Percentiles rank a stretch among this genome's conserved stretches.
phyloP scores from a whole-genome alignment of 371 early-diverging fungal genomes.

The Sanchytrium tribonematis region DNA sequence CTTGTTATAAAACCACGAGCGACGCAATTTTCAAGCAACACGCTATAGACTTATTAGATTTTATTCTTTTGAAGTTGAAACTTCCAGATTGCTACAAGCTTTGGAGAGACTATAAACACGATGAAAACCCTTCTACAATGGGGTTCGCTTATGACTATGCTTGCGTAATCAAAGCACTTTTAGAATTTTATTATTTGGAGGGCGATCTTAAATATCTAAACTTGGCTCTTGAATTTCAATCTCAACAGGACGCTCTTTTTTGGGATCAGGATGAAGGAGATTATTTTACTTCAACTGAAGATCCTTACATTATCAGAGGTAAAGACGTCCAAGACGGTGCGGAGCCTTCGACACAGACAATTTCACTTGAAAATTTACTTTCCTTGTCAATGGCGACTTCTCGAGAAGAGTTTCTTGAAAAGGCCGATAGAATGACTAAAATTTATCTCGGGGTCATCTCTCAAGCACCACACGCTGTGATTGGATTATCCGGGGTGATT shows the following conservation, averaged over 20 bases:
- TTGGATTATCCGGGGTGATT: not conserved
- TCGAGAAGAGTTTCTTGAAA: not conserved
- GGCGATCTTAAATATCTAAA: slow-evolving; percentile 22
- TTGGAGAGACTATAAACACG: slow-evolving; percentile 17
- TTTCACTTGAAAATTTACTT: not conserved
- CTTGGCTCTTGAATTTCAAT: slow-evolving; percentile 27
- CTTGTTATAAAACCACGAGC: slow-evolving; percentile 3
- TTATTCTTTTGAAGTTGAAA: slow-evolving; percentile 20
- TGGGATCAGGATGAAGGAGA: slow-evolving; percentile 24
- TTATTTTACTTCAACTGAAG: slow-evolving; percentile 20
- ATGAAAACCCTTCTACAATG: slow-evolving; percentile 18
- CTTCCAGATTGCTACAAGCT: slow-evolving; percentile 11
- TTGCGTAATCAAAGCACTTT: slow-evolving; percentile 17
- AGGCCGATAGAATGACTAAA: not conserved
- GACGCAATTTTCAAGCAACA: slow-evolving; percentile 9
- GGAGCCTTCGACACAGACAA: not conserved
- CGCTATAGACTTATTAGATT: slow-evolving; percentile 21
- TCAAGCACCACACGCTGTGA: not conserved
- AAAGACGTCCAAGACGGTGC: slow-evolving; percentile 22
- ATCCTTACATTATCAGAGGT: slow-evolving; percentile 19
- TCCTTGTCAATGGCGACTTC: not conserved
- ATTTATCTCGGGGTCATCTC: not conserved
- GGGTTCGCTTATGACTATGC: slow-evolving; percentile 35
- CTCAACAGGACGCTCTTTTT: slow-evolving; percentile 22
- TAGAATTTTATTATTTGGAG: slow-evolving; percentile 28